A percentile compares a stretch with the other conserved stretches of the same genome.
phyloP scores from a whole-genome alignment of 805 yeast genomes.

The Barnettozyma pratensis region DNA sequence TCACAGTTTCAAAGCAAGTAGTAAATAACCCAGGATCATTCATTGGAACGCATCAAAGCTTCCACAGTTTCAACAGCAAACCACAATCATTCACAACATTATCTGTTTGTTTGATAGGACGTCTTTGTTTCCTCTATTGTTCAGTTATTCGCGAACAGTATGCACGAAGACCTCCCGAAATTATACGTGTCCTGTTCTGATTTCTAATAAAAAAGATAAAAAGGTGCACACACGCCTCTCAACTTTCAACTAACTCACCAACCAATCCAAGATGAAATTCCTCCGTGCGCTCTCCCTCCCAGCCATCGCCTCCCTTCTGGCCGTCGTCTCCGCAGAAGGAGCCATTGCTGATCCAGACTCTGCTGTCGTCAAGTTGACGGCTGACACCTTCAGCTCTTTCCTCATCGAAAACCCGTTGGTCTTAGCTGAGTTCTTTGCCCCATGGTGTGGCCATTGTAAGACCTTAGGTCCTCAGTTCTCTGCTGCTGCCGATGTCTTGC shows the following conservation, averaged over 20 bases:
- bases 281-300: conserved; percentile 27
- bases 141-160: no score
- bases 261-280: conserved; percentile 32
- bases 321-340: conserved; percentile 34
- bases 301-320: conserved; percentile 37
- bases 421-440: conserved; percentile 84
- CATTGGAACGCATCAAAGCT: no score
- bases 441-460: conserved; percentile 99
- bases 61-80: no score
- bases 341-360: conserved; percentile 80
- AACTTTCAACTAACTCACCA: neutral
- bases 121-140: no score
- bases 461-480: conserved; percentile 75
- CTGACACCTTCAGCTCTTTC: conserved; percentile 60
- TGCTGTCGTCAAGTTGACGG: conserved; percentile 76
- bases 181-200: neutral
- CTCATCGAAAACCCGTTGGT: conserved; percentile 71
- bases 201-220: neutral
- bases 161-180: no score
- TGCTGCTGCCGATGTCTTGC: conserved; percentile 63
- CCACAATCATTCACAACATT: neutral
- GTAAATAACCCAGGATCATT: no score
- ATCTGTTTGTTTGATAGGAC: no score
- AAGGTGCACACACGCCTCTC: neutral
- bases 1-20: no score